Conservation (phyloP, 2,329 filamentous ascomycete species). For the Cytospora piceae region DNA sequence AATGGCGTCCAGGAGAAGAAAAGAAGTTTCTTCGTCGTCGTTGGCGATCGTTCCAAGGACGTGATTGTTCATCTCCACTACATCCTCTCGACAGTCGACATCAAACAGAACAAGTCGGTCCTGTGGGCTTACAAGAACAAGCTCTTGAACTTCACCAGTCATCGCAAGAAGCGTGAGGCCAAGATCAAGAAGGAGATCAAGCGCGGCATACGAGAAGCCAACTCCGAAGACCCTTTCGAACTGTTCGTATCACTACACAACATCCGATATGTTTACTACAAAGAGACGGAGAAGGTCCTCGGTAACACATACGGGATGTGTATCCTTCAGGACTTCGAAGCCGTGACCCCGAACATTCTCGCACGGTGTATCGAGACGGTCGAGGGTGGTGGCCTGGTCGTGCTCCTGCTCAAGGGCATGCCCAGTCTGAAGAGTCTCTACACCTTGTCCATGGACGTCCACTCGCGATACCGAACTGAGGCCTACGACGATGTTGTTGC, state of each 20-base stretch:
- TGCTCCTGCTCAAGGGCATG: slow-evolving; percentile 94
- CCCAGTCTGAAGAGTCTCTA: slow-evolving; percentile 96
- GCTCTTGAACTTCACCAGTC: slow-evolving; percentile 88
- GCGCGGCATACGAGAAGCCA: slow-evolving; percentile 87
- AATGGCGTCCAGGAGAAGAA: slow-evolving; percentile 97
- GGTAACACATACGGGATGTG: slow-evolving; percentile 99
- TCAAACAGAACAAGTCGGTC: slow-evolving; percentile 95
- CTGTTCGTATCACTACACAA: slow-evolving; percentile 95
- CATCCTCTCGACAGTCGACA: slow-evolving; percentile 85
- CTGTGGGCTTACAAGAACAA: slow-evolving; percentile 99
- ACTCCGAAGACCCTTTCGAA: slow-evolving; percentile 94
- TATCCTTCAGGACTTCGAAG: slow-evolving; percentile 97
- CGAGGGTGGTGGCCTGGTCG: slow-evolving; percentile 89
- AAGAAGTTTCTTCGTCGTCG: slow-evolving; percentile 95
- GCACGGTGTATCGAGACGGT: slow-evolving; percentile 97
- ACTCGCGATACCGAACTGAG: slow-evolving; percentile 94
- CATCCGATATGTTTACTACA: slow-evolving; percentile 99
- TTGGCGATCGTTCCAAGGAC: slow-evolving; percentile 93
- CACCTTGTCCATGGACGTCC: slow-evolving; percentile 95
- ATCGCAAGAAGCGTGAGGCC: slow-evolving; percentile 95
- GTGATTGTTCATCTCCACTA: slow-evolving; percentile 93
- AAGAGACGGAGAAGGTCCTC: slow-evolving; percentile 98
- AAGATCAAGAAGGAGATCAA: slow-evolving; percentile 99
- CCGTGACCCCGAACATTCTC: slow-evolving; percentile 93
- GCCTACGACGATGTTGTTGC: slow-evolving; percentile 94